Evolutionary conservation across 2,329 filamentous ascomycete species (phyloP).

Genomic region (Fusarium musae): DNA sequence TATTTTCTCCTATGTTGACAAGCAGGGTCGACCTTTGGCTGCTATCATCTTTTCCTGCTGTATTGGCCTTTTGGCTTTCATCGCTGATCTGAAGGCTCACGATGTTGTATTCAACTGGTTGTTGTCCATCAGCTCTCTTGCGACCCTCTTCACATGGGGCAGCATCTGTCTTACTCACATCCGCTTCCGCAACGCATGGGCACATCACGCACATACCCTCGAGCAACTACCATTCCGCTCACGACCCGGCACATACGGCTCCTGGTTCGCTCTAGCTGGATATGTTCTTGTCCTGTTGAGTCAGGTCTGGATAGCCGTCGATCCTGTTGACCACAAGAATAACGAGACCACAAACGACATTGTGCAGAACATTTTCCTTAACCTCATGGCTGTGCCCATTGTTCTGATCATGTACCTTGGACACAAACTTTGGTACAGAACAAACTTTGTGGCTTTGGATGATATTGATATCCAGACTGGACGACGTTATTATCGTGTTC

Average conservation of each 20-base stretch:
- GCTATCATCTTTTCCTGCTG: slow-evolving; percentile 74
- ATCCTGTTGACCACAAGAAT: slow-evolving; percentile 69
- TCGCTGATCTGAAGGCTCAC: slow-evolving; percentile 72
- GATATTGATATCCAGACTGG: slow-evolving; percentile 92
- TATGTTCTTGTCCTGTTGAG: slow-evolving; percentile 80
- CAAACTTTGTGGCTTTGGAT: slow-evolving; percentile 61
- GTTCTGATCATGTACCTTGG: slow-evolving; percentile 74
- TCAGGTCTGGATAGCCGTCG: slow-evolving; percentile 88
- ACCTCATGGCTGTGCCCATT: slow-evolving; percentile 76
- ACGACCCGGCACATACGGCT: slow-evolving; percentile 80
- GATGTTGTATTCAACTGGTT: slow-evolving; percentile 80
- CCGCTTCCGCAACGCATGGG: slow-evolving; percentile 85
- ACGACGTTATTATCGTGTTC: slow-evolving; percentile 82
- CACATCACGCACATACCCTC: slow-evolving; percentile 70
- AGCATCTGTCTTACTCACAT: slow-evolving; percentile 92
- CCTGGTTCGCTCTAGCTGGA: slow-evolving; percentile 80
- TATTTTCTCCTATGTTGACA: slow-evolving; percentile 83
- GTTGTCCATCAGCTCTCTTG: slow-evolving; percentile 76
- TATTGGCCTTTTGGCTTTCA: slow-evolving; percentile 79
- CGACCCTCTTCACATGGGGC: slow-evolving; percentile 80
- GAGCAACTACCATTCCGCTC: slow-evolving; percentile 83
- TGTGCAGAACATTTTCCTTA: slow-evolving; percentile 75
- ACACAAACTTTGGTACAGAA: slow-evolving; percentile 78
- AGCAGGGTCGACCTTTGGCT: slow-evolving; percentile 79
- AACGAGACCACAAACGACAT: slow-evolving; percentile 53